A percentile compares a stretch with the other conserved stretches of the same genome.
phyloP scores from a whole-genome alignment of 129 eudicot genomes.

The Flaveria brownii region DNA sequence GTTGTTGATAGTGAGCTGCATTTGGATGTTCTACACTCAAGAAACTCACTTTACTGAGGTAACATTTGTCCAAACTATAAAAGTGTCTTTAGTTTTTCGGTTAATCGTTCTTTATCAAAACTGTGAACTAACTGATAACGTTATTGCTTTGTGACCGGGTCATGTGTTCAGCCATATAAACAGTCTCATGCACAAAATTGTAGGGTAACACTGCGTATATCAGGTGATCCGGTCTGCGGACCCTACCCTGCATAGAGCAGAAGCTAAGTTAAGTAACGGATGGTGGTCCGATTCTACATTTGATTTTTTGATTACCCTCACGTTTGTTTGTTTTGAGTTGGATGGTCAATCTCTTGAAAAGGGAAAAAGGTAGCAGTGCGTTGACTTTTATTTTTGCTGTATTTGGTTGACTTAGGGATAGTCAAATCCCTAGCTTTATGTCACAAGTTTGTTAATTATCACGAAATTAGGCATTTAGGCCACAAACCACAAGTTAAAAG shows the following conservation, averaged over 20 bases:
- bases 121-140: too few species aligned
- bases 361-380: constrained; percentile 20
- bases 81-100: too few species aligned
- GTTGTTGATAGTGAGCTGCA: not conserved
- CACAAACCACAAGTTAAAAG: constrained; percentile 15
- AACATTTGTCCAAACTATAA: too few species aligned
- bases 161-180: too few species aligned
- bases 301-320: not conserved
- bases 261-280: too few species aligned
- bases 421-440: constrained; percentile 20
- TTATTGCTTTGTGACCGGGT: too few species aligned
- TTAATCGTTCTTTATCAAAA: too few species aligned
- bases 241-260: too few species aligned
- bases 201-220: not conserved
- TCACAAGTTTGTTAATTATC: constrained; percentile 28
- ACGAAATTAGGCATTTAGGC: constrained; percentile 33
- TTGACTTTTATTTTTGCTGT: constrained; percentile 26
- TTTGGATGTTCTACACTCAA: not conserved
- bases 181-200: too few species aligned
- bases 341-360: constrained; percentile 17
- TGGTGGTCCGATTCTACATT: not conserved
- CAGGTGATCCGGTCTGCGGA: too few species aligned
- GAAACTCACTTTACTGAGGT: not conserved
- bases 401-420: constrained; percentile 7
- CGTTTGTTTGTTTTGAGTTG: not conserved